Base-by-base conservation (phyloP, 306 rosid species). In the Sesbania bispinosa region DNA sequence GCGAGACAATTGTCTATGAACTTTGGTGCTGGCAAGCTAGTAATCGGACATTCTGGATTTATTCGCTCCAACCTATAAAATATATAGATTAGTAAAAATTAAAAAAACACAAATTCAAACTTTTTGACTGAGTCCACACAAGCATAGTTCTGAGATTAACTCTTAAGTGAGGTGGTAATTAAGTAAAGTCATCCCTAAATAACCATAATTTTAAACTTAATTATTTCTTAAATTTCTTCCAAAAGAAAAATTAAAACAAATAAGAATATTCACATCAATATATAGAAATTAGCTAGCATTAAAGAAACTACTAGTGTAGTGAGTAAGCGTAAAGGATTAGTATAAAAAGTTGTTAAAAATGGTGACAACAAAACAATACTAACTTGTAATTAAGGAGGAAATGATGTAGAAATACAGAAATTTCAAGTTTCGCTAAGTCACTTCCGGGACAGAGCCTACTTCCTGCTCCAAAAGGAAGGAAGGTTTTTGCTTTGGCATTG, bases 401-500 rank as follows among this genome's bases (percentile, higher is more conserved):
- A 18, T 59, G 10, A 59, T 59, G 66, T 1, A 59, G 29, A 15
- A 15, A 32, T 59, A 59, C 9, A 0, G 66, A 59, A 33, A 33
- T 59, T 59, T 59, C 66, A 33, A 59, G 46, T 59, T 10, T 59
- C 0, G 27, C 66, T 9, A 59, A 10, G 16, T 59, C 46, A 4
- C 9, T 21, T 32, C 66, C 66, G 0, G 66, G 66, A 35, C 66
- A 59, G 0, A 59, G 11, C 29, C 66, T 33, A 18, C 66, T 59
- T 59, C 66, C 66, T 8, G 46, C 66, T 33, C 66, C 66, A 59
- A 59, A 33, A 33, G 66, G 66, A 33, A 59, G 27, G 2, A 33
- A 59, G 4, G 66, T 33, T 10, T 46, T 46, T 33, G 27, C 9
- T 4, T 59, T 59, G 10, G 15, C 26, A 33, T 38, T 59, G 9